A percentile compares a stretch with the other conserved stretches of the same genome.
Evolutionary conservation across 306 rosid species (phyloP).

Genomic region (Cicer pinnatifidum): DNA sequence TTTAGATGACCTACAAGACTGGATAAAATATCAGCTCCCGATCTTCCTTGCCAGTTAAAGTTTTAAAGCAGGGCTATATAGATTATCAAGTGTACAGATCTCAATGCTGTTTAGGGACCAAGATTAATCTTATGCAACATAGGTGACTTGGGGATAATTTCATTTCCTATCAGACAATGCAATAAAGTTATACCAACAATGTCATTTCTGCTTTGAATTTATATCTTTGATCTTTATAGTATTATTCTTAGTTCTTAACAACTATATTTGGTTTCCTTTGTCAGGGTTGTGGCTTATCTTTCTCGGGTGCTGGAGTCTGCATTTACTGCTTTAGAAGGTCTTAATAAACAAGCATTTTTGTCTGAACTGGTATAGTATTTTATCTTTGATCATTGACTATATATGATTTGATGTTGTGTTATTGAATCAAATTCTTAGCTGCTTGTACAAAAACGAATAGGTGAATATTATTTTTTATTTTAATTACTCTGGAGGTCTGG

Average conservation of each 20-base stretch:
- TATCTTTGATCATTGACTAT: constrained; percentile 31
- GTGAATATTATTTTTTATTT: background rate
- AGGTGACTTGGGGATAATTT: constrained; percentile 29
- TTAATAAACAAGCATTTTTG: constrained; percentile 95
- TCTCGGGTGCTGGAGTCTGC: constrained; percentile 98
- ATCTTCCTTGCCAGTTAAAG: background rate
- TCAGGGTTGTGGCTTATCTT: constrained; percentile 96
- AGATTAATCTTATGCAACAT: constrained; percentile 25
- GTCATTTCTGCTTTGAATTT: background rate
- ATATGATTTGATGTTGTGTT: constrained; percentile 35
- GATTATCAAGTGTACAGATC: background rate
- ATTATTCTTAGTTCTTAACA: constrained; percentile 11
- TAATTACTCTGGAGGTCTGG: background rate
- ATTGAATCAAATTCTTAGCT: constrained; percentile 21
- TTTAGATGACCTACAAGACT: constrained; percentile 26
- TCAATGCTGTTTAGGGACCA: constrained; percentile 31
- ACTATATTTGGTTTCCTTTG: constrained; percentile 45
- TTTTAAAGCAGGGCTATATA: constrained; percentile 11
- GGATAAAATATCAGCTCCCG: constrained; percentile 1
- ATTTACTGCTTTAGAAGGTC: constrained; percentile 93
- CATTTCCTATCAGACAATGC: constrained; percentile 18
- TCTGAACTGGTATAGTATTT: constrained; percentile 75
- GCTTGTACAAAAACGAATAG: constrained; percentile 25
- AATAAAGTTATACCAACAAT: constrained; percentile 10
- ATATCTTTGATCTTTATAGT: constrained; percentile 4